phyloP scores from a whole-genome alignment of 805 yeast genomes.

The Zygoascus tannicola region DNA sequence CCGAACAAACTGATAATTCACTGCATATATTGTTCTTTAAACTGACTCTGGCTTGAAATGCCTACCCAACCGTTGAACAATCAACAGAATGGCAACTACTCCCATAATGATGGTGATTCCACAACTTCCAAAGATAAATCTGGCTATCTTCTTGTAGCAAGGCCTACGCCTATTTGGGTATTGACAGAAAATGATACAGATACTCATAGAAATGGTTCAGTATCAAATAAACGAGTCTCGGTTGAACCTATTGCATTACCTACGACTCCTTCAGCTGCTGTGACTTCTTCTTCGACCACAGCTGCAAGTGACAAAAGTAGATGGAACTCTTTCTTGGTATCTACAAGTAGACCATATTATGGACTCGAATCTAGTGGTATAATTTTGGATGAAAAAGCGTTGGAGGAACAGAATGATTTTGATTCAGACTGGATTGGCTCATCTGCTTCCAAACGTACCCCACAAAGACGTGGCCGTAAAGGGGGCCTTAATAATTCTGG shows the following conservation, averaged over 20 bases:
- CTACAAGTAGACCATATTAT: constrained; percentile 12
- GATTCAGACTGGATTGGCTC: constrained; percentile 15
- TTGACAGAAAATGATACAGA: not conserved
- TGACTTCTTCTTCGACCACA: not conserved
- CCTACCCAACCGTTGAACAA: too few species aligned
- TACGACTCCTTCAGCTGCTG: not conserved
- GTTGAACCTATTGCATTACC: not conserved
- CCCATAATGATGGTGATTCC: not conserved
- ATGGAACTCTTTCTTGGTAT: constrained; percentile 14
- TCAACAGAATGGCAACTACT: too few species aligned
- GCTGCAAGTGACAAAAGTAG: constrained; percentile 3
- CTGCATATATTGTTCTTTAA: too few species aligned
- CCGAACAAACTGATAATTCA: too few species aligned
- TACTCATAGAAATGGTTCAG: not conserved
- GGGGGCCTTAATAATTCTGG: constrained; percentile 1
- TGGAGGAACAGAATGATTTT: constrained; percentile 14
- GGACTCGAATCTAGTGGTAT: constrained; percentile 1
- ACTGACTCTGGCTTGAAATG: too few species aligned
- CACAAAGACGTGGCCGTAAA: constrained; percentile 1
- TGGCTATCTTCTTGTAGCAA: constrained; percentile 10
- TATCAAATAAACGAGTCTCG: not conserved
- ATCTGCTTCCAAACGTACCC: not conserved
- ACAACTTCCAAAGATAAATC: not conserved
- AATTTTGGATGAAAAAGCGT: constrained; percentile 14
- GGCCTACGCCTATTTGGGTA: constrained; percentile 14